Evolutionary conservation across 495 filamentous ascomycete genomes (phyloP), one percentile per base, ranked within the genome.

Genomic region (Cryomyces antarcticus): DNA sequence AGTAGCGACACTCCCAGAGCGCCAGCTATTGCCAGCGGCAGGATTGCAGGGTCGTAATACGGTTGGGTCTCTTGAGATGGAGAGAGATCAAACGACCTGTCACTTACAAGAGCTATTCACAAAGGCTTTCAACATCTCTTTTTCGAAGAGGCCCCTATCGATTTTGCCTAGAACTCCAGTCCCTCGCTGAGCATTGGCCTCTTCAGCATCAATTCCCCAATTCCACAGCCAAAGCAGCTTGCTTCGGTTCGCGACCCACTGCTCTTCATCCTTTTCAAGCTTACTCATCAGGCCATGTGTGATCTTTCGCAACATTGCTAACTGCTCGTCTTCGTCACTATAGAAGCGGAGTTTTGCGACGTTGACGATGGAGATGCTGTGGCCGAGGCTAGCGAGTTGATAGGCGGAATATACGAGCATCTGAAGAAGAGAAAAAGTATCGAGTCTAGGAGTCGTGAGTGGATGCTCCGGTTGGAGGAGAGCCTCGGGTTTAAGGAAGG

Each of bases 201-300:
- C 49, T 31, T 48, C 35, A 7, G 63, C 52, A 41, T 72, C 68
- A 3, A 65, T 61, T 24, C 75, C 79, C 86, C 86, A 93, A 55
- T 76, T 71, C 51, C 73, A 72, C 29, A 94, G 71, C 86, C 86
- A 93, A 2, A 88, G 59, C 11, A 94, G 55, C 52, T 80, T 72
- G 41, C 72, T 67, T 33, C 82, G 68, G 6, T 72, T 64, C 24
- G 59, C 59, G 33, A 63, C 63, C 86, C 86, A 93, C 39, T 77
- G 72, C 46, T 68, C 71, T 27, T 75, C 73, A 45, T 80, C 72
- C 4, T 68, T 56, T 3, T 61, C 38, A 5, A 63, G 63, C 24
- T 28, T 28, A 27, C 7, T 12, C 7, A 27, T 7, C 9, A 39
- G 37, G 6, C 7, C 7, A 34, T 69, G 65, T 17, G 92, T 68